Base-by-base conservation (phyloP, 192 early-diverging fungal species). In the Coemansia sp. region DNA sequence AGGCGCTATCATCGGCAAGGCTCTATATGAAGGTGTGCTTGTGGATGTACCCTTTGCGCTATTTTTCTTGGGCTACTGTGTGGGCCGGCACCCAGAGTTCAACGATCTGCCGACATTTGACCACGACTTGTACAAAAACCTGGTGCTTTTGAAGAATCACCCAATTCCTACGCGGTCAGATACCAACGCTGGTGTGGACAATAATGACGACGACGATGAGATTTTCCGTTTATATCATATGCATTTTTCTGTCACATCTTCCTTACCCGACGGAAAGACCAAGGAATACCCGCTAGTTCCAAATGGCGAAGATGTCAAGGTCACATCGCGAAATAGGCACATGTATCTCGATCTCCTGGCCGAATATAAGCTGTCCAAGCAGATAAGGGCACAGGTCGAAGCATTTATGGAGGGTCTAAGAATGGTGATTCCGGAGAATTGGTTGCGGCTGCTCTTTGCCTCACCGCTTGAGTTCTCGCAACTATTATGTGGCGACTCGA, bases 371-470 rank as follows among this genome's bases (percentile, higher is more conserved):
- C 84, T 98, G 22, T 94, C 95, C 69, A 73, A 81, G 34, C 87
- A 92, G 75, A 92, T 96, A 54, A 80, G 85, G 5, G 67, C 68
- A 8, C 94, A 93, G 34, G 90, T 88, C 54, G 82, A 75, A 18
- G 94, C 93, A 12, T 98, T 98, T 58, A 89, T 96, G 58, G 54
- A 67, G 0, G 97, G 97, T 0, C 67, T 98, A n/a, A 83, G 84
- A 7, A 83, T 90, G n/a, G 76, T 98, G 49, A 87, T 98, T 27
- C 85, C 91, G n/a, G 84, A 88, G 2, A 82, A 85, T 62, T 97
- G 94, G 95, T 67, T 98, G 30, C 81, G 84, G 34, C 66, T 76
- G 30, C 90, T 98, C 86, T 98, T 98, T 80, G 95, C 94, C 58
- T 71, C 74, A 71, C 88, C 88, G 64, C 84, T 89, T 65, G 96